A percentile compares a stretch with the other conserved stretches of the same genome.
phyloP scores from a whole-genome alignment of 805 yeast species.

The Pichia manshurica region DNA sequence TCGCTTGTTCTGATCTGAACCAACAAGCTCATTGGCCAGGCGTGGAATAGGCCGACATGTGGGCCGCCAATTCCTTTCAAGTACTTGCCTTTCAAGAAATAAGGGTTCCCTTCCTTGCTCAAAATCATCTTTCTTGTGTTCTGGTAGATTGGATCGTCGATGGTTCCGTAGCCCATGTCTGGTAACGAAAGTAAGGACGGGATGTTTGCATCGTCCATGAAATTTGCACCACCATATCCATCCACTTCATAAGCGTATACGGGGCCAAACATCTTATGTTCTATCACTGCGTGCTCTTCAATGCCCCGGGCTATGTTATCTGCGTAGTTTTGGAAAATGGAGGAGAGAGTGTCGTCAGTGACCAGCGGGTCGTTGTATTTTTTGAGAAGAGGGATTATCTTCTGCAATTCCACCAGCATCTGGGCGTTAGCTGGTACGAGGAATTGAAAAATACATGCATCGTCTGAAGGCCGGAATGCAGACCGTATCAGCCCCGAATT shows the following conservation, averaged over 20 bases:
- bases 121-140: conserved; percentile 76
- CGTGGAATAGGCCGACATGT: conserved; percentile 71
- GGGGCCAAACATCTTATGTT: conserved; percentile 63
- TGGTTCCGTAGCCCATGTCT: conserved; percentile 58
- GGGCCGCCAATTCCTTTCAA: conserved; percentile 89
- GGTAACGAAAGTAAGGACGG: conserved; percentile 81
- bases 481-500: conserved; percentile 71
- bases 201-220: conserved; percentile 89
- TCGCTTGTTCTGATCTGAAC: conserved; percentile 69
- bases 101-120: conserved; percentile 69
- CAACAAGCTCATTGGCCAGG: conserved; percentile 90
- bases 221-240: conserved; percentile 66
- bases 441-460: conserved; percentile 72
- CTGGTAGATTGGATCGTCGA: conserved; percentile 55
- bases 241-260: conserved; percentile 88
- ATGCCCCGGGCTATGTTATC: conserved; percentile 48
- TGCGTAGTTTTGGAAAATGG: conserved; percentile 34
- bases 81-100: conserved; percentile 53
- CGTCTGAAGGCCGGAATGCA: conserved; percentile 86
- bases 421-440: conserved; percentile 86
- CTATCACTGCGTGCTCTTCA: conserved; percentile 54
- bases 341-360: conserved; percentile 16
- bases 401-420: conserved; percentile 55
- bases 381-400: conserved; percentile 26
- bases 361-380: conserved; percentile 7